Evolutionary conservation across 2,329 filamentous ascomycete species (phyloP), one percentile per base, ranked within the genome.

Genomic region (Cordyceps javanica): DNA sequence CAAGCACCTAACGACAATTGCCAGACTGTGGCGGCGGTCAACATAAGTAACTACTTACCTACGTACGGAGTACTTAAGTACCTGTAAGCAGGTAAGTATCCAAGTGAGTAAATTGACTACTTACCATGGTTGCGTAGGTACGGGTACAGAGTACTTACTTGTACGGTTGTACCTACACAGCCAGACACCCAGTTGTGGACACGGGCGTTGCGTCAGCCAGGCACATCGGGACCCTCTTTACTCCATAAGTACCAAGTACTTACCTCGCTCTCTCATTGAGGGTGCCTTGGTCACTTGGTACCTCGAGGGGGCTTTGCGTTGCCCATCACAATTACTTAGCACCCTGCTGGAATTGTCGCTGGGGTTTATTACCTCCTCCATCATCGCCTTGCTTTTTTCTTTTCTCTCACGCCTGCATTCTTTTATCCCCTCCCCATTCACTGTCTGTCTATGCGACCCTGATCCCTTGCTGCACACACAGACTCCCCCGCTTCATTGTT

Each of bases 131-230:
- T n/a, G n/a, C n/a, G n/a, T n/a, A n/a, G n/a, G n/a, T n/a, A n/a
- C n/a, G n/a, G n/a, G n/a, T n/a, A n/a, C n/a, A n/a, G n/a, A n/a
- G n/a, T n/a, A n/a, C n/a, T n/a, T n/a, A n/a, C n/a, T n/a, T n/a
- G n/a, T n/a, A n/a, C n/a, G n/a, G n/a, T n/a, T n/a, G n/a, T n/a
- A n/a, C n/a, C n/a, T n/a, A n/a, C n/a, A n/a, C n/a, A n/a, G n/a
- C n/a, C n/a, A n/a, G n/a, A 48, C 53, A 56, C 44, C 42, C 53
- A 34, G 34, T 14, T 28, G 34, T 45, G 44, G 34, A 14, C 41
- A 32, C 42, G 32, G 19, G 23, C n/a, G 52, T 56, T 56, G 53
- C 53, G 53, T 56, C 34, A 56, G 44, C 49, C 53, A 56, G 53
- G 44, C 53, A 34, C 44, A 11, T 41, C 25, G 28, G 26, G 14